Conservation (phyloP, 495 filamentous ascomycete species). For the Trichocladium antarcticum region DNA sequence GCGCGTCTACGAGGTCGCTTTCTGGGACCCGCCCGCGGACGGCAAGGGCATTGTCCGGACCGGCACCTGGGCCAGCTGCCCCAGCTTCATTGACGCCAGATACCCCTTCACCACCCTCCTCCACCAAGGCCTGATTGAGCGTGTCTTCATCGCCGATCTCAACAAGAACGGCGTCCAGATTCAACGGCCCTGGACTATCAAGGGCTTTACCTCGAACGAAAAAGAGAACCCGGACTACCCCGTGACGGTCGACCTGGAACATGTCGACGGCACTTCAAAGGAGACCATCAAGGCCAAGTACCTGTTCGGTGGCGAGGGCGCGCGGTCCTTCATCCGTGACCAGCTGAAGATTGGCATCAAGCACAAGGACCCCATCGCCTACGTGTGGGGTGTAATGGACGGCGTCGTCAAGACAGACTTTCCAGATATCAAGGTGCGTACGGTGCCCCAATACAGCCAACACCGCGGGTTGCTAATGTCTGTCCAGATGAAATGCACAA, state of each 20-base stretch:
- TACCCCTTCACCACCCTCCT: conserved; percentile 67
- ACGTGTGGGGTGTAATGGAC: conserved; percentile 70
- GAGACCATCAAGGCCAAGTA: conserved; percentile 48
- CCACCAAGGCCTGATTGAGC: conserved; percentile 67
- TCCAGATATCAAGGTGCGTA: conserved; percentile 54
- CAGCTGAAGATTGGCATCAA: conserved; percentile 51
- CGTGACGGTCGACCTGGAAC: conserved; percentile 57
- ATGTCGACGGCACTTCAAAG: conserved; percentile 57
- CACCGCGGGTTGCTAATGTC: conserved; percentile 7
- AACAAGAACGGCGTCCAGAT: conserved; percentile 46
- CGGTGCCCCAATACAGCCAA: background rate
- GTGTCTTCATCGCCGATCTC: conserved; percentile 58
- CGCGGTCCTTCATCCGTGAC: conserved; percentile 47
- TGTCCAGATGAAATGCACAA: conserved; percentile 76
- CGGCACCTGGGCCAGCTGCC: conserved; percentile 60
- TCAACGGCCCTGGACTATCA: conserved; percentile 50
- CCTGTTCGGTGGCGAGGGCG: conserved; percentile 50
- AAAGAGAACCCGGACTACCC: conserved; percentile 48
- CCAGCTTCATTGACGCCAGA: conserved; percentile 59
- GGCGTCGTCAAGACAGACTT: conserved; percentile 67
- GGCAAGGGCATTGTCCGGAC: conserved; percentile 53
- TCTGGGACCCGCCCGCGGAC: conserved; percentile 57
- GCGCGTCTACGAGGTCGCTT: conserved; percentile 64
- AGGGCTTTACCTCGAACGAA: conserved; percentile 51
- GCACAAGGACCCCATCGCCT: conserved; percentile 52